phyloP scores from a whole-genome alignment of 371 early-diverging fungal genomes.

The Mucor mucedo region DNA sequence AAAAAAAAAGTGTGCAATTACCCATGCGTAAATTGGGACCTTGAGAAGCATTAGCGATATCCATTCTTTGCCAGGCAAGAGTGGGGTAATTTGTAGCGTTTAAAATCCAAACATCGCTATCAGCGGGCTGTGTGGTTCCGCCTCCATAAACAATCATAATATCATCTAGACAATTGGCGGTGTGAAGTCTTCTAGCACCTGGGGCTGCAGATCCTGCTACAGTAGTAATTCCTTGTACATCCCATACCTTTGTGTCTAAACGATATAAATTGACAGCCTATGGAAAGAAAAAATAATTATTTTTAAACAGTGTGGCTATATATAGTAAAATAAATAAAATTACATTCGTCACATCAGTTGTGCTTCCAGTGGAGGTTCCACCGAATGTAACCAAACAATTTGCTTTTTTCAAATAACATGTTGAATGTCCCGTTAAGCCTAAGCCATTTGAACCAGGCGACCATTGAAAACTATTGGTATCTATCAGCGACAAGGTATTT shows the following conservation, averaged over 20 bases:
- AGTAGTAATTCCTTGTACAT: slow-evolving; percentile 36
- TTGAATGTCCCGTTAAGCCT: slow-evolving; percentile 48
- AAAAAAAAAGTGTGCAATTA: slow-evolving; percentile 8
- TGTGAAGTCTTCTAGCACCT: slow-evolving; percentile 48
- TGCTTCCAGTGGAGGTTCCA: slow-evolving; percentile 50
- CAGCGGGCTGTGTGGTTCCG: slow-evolving; percentile 44
- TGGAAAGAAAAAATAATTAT: not conserved
- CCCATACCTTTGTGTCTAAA: slow-evolving; percentile 38
- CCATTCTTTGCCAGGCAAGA: slow-evolving; percentile 34
- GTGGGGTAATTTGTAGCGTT: slow-evolving; percentile 46
- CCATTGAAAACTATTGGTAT: slow-evolving; percentile 49
- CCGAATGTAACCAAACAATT: slow-evolving; percentile 56
- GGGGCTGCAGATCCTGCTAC: slow-evolving; percentile 30
- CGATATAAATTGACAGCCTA: slow-evolving; percentile 44
- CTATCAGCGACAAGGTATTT: slow-evolving; percentile 42
- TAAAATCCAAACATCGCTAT: slow-evolving; percentile 51
- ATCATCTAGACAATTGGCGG: slow-evolving; percentile 48
- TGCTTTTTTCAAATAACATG: slow-evolving; percentile 46
- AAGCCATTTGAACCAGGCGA: slow-evolving; percentile 46
- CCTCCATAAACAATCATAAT: slow-evolving; percentile 56
- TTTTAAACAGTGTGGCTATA: not conserved
- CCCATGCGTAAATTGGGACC: slow-evolving; percentile 52
- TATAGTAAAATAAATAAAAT: slow-evolving; percentile 2
- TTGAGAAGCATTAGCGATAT: slow-evolving; percentile 27
- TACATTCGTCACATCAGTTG: slow-evolving; percentile 42